These are phyloP conservation scores for Adansonia rubrostipa DNA, from an alignment of 441 rosid species.

Conservation along the genomic window DNA sequence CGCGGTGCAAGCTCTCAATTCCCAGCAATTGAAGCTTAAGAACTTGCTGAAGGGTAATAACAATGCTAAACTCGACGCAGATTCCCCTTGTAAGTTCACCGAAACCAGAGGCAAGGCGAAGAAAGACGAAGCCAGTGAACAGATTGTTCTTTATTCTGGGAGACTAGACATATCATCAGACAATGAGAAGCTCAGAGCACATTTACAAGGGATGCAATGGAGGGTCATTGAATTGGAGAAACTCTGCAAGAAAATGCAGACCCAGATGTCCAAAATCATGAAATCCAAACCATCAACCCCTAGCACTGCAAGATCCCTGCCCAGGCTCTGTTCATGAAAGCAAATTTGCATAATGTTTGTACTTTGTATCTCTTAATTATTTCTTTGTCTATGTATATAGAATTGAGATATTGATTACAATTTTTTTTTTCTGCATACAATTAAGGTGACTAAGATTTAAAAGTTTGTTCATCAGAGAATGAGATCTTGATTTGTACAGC, in stretches of 20 bases:
- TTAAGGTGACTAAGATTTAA: no score
- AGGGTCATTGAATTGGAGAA: conserved; percentile 80
- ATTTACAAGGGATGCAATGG: conserved; percentile 78
- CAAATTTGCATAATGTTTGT: conserved; percentile 7
- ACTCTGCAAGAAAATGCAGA: conserved; percentile 77
- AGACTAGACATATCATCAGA: conserved; percentile 47
- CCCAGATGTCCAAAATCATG: conserved; percentile 69
- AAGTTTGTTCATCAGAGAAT: no score
- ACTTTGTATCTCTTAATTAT: not conserved
- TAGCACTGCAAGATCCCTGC: conserved; percentile 57
- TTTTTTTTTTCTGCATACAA: no score
- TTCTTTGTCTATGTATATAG: conserved; percentile 26
- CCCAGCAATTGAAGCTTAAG: conserved; percentile 53
- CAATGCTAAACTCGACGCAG: conserved; percentile 13
- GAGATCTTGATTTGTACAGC: no score
- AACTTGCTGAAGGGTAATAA: conserved; percentile 37
- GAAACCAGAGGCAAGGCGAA: conserved; percentile 35
- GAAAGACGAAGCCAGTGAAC: conserved; percentile 39
- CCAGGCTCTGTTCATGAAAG: conserved; percentile 76
- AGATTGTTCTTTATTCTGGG: conserved; percentile 51
- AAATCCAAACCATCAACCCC: conserved; percentile 52
- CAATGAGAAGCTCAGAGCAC: conserved; percentile 53
- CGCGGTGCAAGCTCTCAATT: conserved; percentile 42
- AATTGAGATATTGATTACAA: no score
- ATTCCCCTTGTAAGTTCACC: conserved; percentile 34